Conservation (phyloP, 2,329 filamentous ascomycete species). For the Xylaria polymorpha region DNA sequence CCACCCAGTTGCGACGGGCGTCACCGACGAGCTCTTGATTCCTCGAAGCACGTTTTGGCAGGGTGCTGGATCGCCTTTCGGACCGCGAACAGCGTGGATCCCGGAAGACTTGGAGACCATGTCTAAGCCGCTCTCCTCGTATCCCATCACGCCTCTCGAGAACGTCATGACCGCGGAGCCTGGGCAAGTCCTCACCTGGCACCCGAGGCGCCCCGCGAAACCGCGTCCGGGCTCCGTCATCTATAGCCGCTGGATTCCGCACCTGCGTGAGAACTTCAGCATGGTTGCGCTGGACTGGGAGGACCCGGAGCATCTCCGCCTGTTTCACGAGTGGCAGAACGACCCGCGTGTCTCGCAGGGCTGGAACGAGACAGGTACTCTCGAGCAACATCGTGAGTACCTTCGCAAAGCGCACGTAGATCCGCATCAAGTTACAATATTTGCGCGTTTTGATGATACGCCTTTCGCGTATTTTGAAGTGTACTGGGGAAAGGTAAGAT, state of each 20-base stretch:
- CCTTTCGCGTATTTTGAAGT: constrained; percentile 84
- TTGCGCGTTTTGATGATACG: constrained; percentile 77
- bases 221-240: constrained; percentile 75
- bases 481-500: constrained; percentile 74
- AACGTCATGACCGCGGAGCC: constrained; percentile 58
- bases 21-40: constrained; percentile 53
- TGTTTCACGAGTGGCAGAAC: constrained; percentile 86
- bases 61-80: constrained; percentile 74
- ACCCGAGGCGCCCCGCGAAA: constrained; percentile 78
- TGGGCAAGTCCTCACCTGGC: constrained; percentile 58
- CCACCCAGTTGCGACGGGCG: constrained; percentile 55
- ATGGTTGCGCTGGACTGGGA: constrained; percentile 78
- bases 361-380: constrained; percentile 82
- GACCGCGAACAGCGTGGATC: constrained; percentile 71
- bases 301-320: constrained; percentile 70
- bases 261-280: constrained; percentile 80
- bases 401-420: constrained; percentile 75
- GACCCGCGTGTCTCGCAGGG: constrained; percentile 82
- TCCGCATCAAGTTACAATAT: constrained; percentile 75
- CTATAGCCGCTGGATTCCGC: constrained; percentile 83
- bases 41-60: constrained; percentile 74
- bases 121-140: constrained; percentile 56
- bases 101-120: constrained; percentile 55
- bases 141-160: constrained; percentile 62
- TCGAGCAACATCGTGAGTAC: constrained; percentile 80